phyloP scores from a whole-genome alignment of 148 eudicot genomes.

The Cornus kousa region DNA sequence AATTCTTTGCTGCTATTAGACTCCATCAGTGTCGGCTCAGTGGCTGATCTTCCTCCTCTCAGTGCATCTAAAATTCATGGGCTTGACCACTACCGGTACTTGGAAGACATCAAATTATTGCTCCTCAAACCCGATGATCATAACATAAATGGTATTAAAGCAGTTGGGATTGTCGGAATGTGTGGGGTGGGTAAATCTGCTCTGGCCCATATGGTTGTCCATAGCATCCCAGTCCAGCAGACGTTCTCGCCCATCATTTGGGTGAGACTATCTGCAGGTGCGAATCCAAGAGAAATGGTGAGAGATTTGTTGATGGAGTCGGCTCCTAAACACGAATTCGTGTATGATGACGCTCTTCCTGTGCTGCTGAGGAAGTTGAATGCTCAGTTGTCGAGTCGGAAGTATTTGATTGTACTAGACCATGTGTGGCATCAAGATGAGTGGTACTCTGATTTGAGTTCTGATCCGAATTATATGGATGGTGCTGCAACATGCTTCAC shows the following conservation, averaged over 20 bases:
- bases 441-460: not conserved
- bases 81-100: not conserved
- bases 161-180: not conserved
- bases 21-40: not conserved
- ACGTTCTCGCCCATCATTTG: not conserved
- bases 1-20: no score
- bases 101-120: not conserved
- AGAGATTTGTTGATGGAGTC: not conserved
- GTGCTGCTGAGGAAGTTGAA: no score
- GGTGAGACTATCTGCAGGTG: not conserved
- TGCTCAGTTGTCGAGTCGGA: not conserved
- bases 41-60: not conserved
- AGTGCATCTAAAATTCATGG: not conserved
- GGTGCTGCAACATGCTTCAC: not conserved
- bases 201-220: not conserved
- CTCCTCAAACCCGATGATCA: not conserved
- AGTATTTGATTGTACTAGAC: conserved; percentile 3
- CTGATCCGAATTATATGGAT: not conserved
- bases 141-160: not conserved
- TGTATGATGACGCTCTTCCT: no score
- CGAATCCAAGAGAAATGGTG: not conserved
- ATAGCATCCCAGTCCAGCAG: not conserved
- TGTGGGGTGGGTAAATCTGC: not conserved
- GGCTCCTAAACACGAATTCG: no score
- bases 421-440: not conserved